These are phyloP conservation scores for Clavaria fumosa DNA, from an alignment of 768 basidiomycete species.

Conservation along the genomic window DNA sequence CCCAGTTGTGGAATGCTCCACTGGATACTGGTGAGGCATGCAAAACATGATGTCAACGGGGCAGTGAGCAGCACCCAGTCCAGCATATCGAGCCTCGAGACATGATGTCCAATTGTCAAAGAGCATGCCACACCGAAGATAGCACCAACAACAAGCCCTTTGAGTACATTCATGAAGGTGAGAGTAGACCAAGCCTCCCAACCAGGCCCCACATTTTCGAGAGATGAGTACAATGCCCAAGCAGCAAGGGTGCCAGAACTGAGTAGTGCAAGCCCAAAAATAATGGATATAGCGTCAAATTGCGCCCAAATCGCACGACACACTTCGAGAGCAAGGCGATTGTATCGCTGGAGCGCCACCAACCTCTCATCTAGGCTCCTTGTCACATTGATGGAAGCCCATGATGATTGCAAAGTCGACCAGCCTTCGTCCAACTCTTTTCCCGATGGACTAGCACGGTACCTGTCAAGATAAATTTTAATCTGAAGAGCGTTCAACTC, in stretches of 20 bases:
- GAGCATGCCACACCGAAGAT: slow-evolving; percentile 22
- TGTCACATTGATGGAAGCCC: slow-evolving; percentile 22
- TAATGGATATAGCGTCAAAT: slow-evolving; percentile 72
- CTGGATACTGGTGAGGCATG: slow-evolving; percentile 22
- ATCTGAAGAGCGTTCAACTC: slow-evolving; percentile 64
- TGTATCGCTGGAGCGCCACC: slow-evolving; percentile 34
- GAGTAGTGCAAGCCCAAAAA: slow-evolving; percentile 51
- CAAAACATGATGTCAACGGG: slow-evolving; percentile 30
- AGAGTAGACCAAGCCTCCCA: slow-evolving; percentile 30
- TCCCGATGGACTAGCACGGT: slow-evolving; percentile 55
- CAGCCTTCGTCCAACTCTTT: slow-evolving; percentile 59
- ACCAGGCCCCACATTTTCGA: slow-evolving; percentile 23
- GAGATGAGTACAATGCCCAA: slow-evolving; percentile 37
- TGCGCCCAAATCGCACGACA: slow-evolving; percentile 91
- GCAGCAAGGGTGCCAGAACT: slow-evolving; percentile 36
- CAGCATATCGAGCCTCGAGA: slow-evolving; percentile 34
- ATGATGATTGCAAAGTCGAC: slow-evolving; percentile 31
- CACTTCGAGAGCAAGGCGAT: slow-evolving; percentile 41
- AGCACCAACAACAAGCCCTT: slow-evolving; percentile 24
- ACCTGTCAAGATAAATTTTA: slow-evolving; percentile 57
- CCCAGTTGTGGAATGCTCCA: slow-evolving; percentile 15
- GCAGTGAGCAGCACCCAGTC: slow-evolving; percentile 37
- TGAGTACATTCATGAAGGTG: slow-evolving; percentile 19
- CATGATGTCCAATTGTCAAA: slow-evolving; percentile 17
- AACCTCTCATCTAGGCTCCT: slow-evolving; percentile 16